phyloP scores from a whole-genome alignment of 768 basidiomycete genomes.

The Boletus eberwhitei region DNA sequence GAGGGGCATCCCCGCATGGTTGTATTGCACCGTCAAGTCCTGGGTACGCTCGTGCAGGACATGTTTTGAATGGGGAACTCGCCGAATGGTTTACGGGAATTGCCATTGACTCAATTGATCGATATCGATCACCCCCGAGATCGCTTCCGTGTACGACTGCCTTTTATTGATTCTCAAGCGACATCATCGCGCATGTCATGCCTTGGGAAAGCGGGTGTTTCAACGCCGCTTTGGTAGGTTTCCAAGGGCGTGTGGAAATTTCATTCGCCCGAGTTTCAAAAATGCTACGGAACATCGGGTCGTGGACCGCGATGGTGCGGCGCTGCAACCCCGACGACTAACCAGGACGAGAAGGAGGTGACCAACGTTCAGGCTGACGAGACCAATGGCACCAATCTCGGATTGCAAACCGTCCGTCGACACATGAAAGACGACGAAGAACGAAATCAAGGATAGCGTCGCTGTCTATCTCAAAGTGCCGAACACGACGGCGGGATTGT shows the following conservation, averaged over 20 bases:
- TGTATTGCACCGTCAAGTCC: constrained; percentile 16
- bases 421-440: neutral
- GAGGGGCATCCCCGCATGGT: constrained; percentile 20
- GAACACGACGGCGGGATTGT: neutral
- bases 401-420: neutral
- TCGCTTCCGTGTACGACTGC: too few species aligned
- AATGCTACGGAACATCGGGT: neutral
- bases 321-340: too few species aligned
- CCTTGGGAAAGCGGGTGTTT: constrained; percentile 5
- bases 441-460: neutral
- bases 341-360: neutral
- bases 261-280: neutral
- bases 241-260: constrained; percentile 2
- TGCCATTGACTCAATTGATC: constrained; percentile 10
- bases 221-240: constrained; percentile 1
- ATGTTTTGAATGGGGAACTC: constrained; percentile 6
- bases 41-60: neutral
- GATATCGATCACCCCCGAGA: neutral
- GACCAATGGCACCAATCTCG: too few species aligned
- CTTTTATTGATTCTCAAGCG: neutral
- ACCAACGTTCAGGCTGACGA: too few species aligned
- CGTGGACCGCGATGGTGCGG: neutral
- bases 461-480: neutral
- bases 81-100: constrained; percentile 11
- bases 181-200: neutral